These are phyloP conservation scores for Phytopythium litorale DNA, from an alignment of 352 stramenopile species.

Conservation along the genomic window DNA sequence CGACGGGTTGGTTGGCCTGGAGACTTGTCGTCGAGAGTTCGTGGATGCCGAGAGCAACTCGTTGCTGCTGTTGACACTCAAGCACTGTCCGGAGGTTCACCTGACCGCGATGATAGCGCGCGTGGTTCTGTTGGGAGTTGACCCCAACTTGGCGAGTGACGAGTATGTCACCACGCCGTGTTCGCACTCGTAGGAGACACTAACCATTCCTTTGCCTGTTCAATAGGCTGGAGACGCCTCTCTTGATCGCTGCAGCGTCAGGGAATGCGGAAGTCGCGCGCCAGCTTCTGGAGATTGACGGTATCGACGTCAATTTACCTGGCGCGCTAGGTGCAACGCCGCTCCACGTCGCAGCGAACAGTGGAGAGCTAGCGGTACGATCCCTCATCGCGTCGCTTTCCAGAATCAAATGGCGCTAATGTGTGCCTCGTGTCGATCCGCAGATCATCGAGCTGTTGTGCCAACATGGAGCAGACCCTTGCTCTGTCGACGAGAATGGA, in stretches of 20 bases:
- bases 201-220: background rate
- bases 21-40: background rate
- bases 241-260: slow-evolving; percentile 55
- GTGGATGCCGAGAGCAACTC: slow-evolving; percentile 47
- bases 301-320: slow-evolving; percentile 36
- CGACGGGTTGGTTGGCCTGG: background rate
- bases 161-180: slow-evolving; percentile 31
- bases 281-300: slow-evolving; percentile 16
- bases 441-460: slow-evolving; percentile 53
- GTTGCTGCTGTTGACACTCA: slow-evolving; percentile 43
- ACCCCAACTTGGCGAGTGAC: slow-evolving; percentile 46
- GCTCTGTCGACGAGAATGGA: slow-evolving; percentile 42
- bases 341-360: slow-evolving; percentile 57
- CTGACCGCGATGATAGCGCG: slow-evolving; percentile 13
- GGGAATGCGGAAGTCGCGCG: slow-evolving; percentile 30
- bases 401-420: background rate
- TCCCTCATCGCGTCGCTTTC: background rate
- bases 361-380: slow-evolving; percentile 36
- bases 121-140: slow-evolving; percentile 31
- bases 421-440: background rate
- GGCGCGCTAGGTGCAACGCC: slow-evolving; percentile 45
- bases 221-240: slow-evolving; percentile 24
- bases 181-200: background rate
- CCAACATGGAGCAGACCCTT: slow-evolving; percentile 26
- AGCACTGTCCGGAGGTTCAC: slow-evolving; percentile 20